Conservation (phyloP, 2,329 filamentous ascomycete genomes). For the Didymella lethalis region DNA sequence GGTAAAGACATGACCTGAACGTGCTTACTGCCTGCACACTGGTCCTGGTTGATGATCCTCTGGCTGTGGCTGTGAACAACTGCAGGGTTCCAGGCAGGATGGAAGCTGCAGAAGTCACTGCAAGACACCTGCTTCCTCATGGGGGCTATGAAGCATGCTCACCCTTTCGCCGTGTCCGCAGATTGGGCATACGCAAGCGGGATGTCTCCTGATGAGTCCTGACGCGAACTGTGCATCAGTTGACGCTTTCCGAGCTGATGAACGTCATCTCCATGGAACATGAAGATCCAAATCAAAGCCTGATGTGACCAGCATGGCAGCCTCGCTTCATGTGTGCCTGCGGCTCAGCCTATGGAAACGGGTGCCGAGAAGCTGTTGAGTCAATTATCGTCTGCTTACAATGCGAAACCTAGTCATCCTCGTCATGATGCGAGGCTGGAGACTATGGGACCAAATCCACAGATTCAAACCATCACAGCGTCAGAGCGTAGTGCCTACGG, state of each 20-base stretch:
- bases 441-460: conserved; percentile 13
- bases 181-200: conserved; percentile 10
- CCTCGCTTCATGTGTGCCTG: conserved; percentile 19
- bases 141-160: not conserved
- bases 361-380: conserved; percentile 20
- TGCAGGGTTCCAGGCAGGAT: conserved; percentile 21
- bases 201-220: not conserved
- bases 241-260: conserved; percentile 2
- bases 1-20: conserved; percentile 2
- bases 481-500: conserved; percentile 17
- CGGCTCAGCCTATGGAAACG: conserved; percentile 23
- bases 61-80: conserved; percentile 23
- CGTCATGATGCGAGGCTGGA: conserved; percentile 8
- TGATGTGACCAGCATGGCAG: conserved; percentile 6
- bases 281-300: conserved; percentile 20
- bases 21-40: conserved; percentile 9
- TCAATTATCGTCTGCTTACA: conserved; percentile 33
- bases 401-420: conserved; percentile 16
- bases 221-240: conserved; percentile 9
- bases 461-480: conserved; percentile 13
- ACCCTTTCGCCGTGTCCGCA: conserved; percentile 6
- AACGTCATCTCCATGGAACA: conserved; percentile 13
- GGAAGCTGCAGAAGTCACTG: conserved; percentile 1
- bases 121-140: conserved; percentile 1
- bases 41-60: conserved; percentile 15